Conservation (phyloP, 2,329 filamentous ascomycete species). For the Verticillium alfalfae region DNA sequence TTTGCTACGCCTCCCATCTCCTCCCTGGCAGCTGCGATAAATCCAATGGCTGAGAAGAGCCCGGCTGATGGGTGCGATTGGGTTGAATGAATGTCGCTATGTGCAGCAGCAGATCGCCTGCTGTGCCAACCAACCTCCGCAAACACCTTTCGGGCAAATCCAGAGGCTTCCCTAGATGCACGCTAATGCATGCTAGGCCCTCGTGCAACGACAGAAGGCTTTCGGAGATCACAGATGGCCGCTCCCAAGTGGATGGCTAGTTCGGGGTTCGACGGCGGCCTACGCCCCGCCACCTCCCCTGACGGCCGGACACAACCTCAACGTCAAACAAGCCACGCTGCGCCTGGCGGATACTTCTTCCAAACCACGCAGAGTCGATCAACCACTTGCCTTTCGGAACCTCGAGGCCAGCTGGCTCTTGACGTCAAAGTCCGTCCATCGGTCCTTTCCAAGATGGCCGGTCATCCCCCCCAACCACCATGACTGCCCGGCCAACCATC, state of each 20-base stretch:
- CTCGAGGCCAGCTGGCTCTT: not conserved
- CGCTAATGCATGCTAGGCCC: not conserved
- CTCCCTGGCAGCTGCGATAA: not conserved
- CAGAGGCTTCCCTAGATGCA: not conserved
- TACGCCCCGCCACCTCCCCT: not conserved
- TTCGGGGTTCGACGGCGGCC: not conserved
- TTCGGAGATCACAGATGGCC: not conserved
- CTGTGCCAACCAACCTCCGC: not conserved
- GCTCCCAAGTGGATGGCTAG: not conserved
- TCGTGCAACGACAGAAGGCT: not conserved
- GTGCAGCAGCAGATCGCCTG: not conserved
- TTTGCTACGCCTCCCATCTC: not conserved
- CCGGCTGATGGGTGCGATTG: not conserved
- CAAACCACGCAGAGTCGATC: not conserved
- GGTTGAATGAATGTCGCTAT: not conserved
- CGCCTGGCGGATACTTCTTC: not conserved
- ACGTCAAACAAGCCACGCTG: not conserved
- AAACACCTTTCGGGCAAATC: not conserved
- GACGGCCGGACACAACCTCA: not conserved
- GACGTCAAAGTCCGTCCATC: not conserved
- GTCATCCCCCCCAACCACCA: not conserved
- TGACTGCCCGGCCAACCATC: not conserved
- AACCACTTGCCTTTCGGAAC: not conserved
- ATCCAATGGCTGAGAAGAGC: not conserved
- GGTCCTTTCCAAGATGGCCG: not conserved